These are phyloP conservation scores for Filosporella fistucella DNA, from an alignment of 495 filamentous ascomycete species.

Conservation along the genomic window DNA sequence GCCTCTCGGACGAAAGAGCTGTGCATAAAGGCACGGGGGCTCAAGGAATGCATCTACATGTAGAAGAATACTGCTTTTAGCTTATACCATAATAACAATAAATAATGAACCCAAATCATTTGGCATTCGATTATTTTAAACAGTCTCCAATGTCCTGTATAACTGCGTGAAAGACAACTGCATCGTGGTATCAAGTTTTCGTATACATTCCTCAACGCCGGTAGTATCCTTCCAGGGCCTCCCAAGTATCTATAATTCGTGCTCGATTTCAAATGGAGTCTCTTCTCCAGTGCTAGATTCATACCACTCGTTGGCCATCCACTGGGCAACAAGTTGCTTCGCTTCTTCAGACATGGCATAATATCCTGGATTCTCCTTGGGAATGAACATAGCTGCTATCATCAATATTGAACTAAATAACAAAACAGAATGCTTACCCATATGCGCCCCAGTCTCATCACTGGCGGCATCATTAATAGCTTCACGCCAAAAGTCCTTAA, in stretches of 20 bases:
- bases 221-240: background rate
- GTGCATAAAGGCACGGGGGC: slow-evolving; percentile 90
- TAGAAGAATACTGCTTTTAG: slow-evolving; percentile 31
- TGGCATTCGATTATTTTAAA: background rate
- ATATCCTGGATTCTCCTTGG: slow-evolving; percentile 77
- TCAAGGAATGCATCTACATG: slow-evolving; percentile 58
- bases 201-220: background rate
- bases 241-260: slow-evolving; percentile 7
- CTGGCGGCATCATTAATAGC: slow-evolving; percentile 71
- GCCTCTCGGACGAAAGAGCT: slow-evolving; percentile 75
- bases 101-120: too few relatives aligned
- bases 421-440: slow-evolving; percentile 53
- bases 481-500: slow-evolving; percentile 49
- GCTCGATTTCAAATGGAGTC: slow-evolving; percentile 1
- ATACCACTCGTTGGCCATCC: slow-evolving; percentile 46
- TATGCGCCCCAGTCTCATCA: slow-evolving; percentile 82
- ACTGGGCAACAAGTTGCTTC: slow-evolving; percentile 55
- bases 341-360: slow-evolving; percentile 61
- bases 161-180: background rate
- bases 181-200: background rate
- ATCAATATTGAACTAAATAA: background rate
- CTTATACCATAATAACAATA: too few relatives aligned
- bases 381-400: slow-evolving; percentile 68
- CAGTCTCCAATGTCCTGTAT: background rate
- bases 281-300: slow-evolving; percentile 17